phyloP scores from a whole-genome alignment of 768 basidiomycete species.

The Harrya chromipes region DNA sequence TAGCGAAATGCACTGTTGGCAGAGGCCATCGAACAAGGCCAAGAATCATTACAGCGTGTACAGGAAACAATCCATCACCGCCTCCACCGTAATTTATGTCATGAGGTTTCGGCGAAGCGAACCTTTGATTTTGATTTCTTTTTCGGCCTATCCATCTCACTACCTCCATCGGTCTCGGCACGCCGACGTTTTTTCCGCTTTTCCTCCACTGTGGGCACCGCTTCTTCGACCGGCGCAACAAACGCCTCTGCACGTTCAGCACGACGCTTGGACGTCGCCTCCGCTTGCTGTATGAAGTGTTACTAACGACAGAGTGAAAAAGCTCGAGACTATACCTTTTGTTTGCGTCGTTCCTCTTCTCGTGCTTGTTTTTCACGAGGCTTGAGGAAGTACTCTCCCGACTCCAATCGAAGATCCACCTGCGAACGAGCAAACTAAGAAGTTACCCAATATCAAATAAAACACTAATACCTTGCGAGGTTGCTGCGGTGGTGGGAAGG shows the following conservation, averaged over 20 bases:
- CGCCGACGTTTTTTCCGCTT: slow-evolving; percentile 58
- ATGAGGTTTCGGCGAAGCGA: slow-evolving; percentile 14
- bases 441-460: background rate
- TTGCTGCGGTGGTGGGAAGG: slow-evolving; percentile 93
- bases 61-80: background rate
- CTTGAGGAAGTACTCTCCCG: slow-evolving; percentile 98
- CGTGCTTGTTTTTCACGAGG: slow-evolving; percentile 77
- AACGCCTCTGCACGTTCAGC: slow-evolving; percentile 86
- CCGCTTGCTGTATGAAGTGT: slow-evolving; percentile 62
- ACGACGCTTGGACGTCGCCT: slow-evolving; percentile 62
- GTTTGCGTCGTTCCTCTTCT: slow-evolving; percentile 66
- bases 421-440: slow-evolving; percentile 28
- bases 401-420: slow-evolving; percentile 93
- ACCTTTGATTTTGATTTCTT: slow-evolving; percentile 33
- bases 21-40: background rate
- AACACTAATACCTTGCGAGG: slow-evolving; percentile 75
- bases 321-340: slow-evolving; percentile 46
- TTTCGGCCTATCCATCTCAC: slow-evolving; percentile 39
- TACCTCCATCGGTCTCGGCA: slow-evolving; percentile 39
- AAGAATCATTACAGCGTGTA: slow-evolving; percentile 6
- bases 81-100: slow-evolving; percentile 1
- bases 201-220: slow-evolving; percentile 72
- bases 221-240: slow-evolving; percentile 79
- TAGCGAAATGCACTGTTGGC: too few species aligned
- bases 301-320: background rate